Conservation (phyloP, 73 alveolate species). For the Paramecium octaurelia region DNA sequence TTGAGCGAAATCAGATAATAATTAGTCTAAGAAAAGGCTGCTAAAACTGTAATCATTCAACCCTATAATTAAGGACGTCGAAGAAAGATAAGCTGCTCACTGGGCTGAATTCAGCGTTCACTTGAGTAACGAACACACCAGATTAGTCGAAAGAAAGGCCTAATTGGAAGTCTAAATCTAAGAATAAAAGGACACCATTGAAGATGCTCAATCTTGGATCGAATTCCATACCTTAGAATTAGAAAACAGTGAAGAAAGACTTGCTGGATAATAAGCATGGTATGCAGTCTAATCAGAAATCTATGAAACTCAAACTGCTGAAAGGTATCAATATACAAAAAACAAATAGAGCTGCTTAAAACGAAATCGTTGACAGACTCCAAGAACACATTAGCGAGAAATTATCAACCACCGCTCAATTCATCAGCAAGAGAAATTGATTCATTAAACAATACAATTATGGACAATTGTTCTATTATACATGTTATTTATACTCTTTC, state of each 20-base stretch:
- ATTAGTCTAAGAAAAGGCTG: constrained; percentile 28
- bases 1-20: constrained; percentile 43
- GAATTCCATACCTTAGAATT: constrained; percentile 47
- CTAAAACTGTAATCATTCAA: neutral
- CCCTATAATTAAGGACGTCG: neutral
- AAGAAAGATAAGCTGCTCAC: constrained; percentile 47
- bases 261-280: constrained; percentile 44
- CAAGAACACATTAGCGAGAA: constrained; percentile 51
- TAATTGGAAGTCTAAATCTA: constrained; percentile 41
- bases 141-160: constrained; percentile 42
- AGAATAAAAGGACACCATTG: constrained; percentile 48
- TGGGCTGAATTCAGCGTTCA: constrained; percentile 49
- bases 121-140: constrained; percentile 41
- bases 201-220: constrained; percentile 42
- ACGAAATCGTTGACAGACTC: constrained; percentile 45
- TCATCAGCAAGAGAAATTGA: constrained; percentile 28
- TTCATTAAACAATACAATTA: constrained; percentile 5
- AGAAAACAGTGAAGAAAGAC: constrained; percentile 23
- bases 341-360: neutral
- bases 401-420: constrained; percentile 45
- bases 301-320: constrained; percentile 47
- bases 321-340: neutral
- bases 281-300: neutral
- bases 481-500: neutral
- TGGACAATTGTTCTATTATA: constrained; percentile 2